Percentiles rank a stretch among this genome's conserved stretches.
phyloP scores from a whole-genome alignment of 345 rosid genomes.

The Combretum micranthum region DNA sequence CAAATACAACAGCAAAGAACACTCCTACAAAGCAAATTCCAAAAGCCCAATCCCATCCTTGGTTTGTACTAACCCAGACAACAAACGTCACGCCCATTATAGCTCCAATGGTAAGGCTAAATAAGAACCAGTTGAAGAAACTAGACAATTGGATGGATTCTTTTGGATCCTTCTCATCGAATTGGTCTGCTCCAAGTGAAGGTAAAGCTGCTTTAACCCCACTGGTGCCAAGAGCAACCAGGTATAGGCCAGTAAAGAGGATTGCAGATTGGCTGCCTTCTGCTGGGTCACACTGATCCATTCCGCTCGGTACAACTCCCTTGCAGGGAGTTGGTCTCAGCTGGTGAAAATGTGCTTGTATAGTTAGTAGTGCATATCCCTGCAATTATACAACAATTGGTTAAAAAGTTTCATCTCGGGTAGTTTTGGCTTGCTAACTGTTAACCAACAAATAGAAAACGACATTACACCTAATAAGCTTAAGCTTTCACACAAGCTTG shows the following conservation, averaged over 20 bases:
- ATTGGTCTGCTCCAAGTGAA: slow-evolving; percentile 59
- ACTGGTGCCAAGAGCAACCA: slow-evolving; percentile 43
- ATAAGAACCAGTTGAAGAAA: slow-evolving; percentile 61
- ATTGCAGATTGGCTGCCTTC: slow-evolving; percentile 24
- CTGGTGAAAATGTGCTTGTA: slow-evolving; percentile 42
- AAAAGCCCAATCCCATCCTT: slow-evolving; percentile 54
- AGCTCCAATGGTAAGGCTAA: slow-evolving; percentile 40
- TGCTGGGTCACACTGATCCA: slow-evolving; percentile 30
- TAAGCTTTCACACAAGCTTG: too few relatives aligned
- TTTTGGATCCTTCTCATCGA: slow-evolving; percentile 36
- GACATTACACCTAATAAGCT: too few relatives aligned
- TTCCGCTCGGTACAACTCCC: slow-evolving; percentile 21
- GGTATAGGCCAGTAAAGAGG: slow-evolving; percentile 41
- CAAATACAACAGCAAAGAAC: slow-evolving; percentile 20
- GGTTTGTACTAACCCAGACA: slow-evolving; percentile 42
- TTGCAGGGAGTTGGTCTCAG: slow-evolving; percentile 48
- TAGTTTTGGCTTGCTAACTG: too few relatives aligned
- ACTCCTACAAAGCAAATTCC: slow-evolving; percentile 26
- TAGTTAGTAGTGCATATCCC: slow-evolving; percentile 41
- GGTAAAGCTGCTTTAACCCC: slow-evolving; percentile 54
- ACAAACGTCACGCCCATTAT: slow-evolving; percentile 42
- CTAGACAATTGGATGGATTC: slow-evolving; percentile 38
- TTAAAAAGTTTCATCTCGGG: too few relatives aligned
- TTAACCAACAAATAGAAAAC: too few relatives aligned
- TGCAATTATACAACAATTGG: slow-evolving; percentile 5